Base-by-base conservation (phyloP, 1,284 basidiomycete genomes). In the Ganoderma lingzhi region DNA sequence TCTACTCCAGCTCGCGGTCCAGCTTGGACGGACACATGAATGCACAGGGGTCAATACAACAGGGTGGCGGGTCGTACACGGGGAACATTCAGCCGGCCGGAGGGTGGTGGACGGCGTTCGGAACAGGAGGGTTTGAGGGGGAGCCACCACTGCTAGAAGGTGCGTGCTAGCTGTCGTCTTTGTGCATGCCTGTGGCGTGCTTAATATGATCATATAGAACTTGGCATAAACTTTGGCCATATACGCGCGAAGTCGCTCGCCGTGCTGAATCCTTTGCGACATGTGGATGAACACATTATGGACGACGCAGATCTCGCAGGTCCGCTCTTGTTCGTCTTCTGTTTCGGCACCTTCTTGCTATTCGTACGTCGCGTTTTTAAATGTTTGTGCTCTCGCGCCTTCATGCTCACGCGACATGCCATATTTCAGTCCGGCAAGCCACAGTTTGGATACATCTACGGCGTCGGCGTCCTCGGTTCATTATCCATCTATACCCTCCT, bases 391-490 rank as follows among this genome's bases (percentile, higher is more conserved):
- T 66, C 32, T 14, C 32, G 44, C 37, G 12, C 48, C 30, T 44
- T 28, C 28, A 44, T 62, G 30, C 61, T 37, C 28, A 59, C 39
- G 23, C 17, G 1, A 15, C 12, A 51, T 28, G 23, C 48, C 10
- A 8, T 28, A 28, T 28, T 6, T 28, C 19, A 99, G 96, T 96
- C 96, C 17, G 98, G 98, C 71, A 99, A 98, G 85, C 95, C 96
- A 9, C 98, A 99, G 80, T 99, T 99, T 82, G 96, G 96, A 39
- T 99, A 99, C 82, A 99, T 99, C 74, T 99, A 99, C 81, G 98
- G 98, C 63, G 95, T 99, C 71, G 97, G 95, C 62, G 88, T 99
- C 15, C 89, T 99, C 75, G 98, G 98, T 64, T 96, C 94, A 3
- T 87, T 91, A n/a, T 96, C 96, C 45, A 93, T 99, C 78, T 99